Evolutionary conservation across 2,329 filamentous ascomycete species (phyloP).

Genomic region (Aureobasidium sp.): DNA sequence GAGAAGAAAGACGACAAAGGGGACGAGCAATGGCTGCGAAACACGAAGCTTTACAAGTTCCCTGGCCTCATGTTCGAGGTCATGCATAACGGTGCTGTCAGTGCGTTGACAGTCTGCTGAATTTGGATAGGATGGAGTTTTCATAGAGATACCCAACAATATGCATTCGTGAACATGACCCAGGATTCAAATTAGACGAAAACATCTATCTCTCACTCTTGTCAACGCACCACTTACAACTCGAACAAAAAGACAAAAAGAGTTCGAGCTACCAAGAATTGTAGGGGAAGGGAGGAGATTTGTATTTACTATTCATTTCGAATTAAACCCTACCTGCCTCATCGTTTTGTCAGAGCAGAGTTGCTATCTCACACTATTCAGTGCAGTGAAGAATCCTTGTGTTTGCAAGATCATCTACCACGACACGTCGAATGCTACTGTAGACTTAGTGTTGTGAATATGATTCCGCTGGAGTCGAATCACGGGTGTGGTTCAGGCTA

Average conservation of each 20-base stretch:
- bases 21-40: constrained; percentile 51
- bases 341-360: not conserved
- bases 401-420: not conserved
- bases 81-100: constrained; percentile 82
- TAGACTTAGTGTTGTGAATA: not conserved
- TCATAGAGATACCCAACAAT: constrained; percentile 1
- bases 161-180: not conserved
- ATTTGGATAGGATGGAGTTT: not conserved
- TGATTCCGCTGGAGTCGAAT: no score
- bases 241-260: not conserved
- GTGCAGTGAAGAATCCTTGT: not conserved
- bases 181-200: no score
- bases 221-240: no score
- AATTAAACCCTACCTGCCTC: not conserved
- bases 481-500: not conserved
- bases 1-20: constrained; percentile 31
- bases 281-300: not conserved
- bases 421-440: not conserved
- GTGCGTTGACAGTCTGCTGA: constrained; percentile 79
- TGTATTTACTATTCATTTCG: not conserved
- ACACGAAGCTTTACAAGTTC: constrained; percentile 85
- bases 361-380: not conserved
- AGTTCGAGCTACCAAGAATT: not conserved
- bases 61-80: constrained; percentile 94
- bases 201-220: no score